Evolutionary conservation across 768 basidiomycete species (phyloP), one percentile per base, ranked within the genome.

Genomic region (Boletus rubropictus): DNA sequence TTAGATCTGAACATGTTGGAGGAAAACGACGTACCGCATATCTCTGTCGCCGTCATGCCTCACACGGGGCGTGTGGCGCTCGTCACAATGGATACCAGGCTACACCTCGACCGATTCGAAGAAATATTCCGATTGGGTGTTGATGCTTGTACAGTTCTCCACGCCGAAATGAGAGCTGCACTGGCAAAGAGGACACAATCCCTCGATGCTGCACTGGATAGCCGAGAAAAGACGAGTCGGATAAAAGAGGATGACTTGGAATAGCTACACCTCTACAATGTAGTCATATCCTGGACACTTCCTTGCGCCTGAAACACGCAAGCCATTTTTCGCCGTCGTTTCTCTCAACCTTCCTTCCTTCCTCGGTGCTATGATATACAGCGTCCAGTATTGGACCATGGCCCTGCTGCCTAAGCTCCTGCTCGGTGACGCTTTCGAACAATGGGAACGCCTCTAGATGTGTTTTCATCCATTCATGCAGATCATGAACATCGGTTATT

Each of bases 291-390:
- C 60, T 60, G 21, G 49, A 51, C 2, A 15, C 51, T 28, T 62
- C 47, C 36, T 84, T 76, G 56, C 92, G 76, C 60, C 79, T 76
- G 68, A 92, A 98, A 64, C 92, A 95, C 5, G 89, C 90, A 27
- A 95, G 75, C 84, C 86, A 94, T 66, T 97, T 98, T 38, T 87
- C 77, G 21, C 93, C 93, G 17, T 76, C 73, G 62, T 96, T 97
- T 62, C 95, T 73, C 64, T 89, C 89, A 0, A 98, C 96, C 66
- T 99, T 99, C 67, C 84, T 90, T 5, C 96, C 95, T 68, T 99
- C 96, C 66, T 99, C 96, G 4, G 96, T 99, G 58, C 82, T 82
- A 28, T 71, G 78, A 65, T 84, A 84, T 15, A 95, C 82, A 3
- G 84, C 88, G 53, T 89, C 87, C n/a, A 94, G 62, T 39, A 92